Base-by-base conservation (phyloP, 176 grass and related monocot genomes). In the Hordeum vulgare region DNA sequence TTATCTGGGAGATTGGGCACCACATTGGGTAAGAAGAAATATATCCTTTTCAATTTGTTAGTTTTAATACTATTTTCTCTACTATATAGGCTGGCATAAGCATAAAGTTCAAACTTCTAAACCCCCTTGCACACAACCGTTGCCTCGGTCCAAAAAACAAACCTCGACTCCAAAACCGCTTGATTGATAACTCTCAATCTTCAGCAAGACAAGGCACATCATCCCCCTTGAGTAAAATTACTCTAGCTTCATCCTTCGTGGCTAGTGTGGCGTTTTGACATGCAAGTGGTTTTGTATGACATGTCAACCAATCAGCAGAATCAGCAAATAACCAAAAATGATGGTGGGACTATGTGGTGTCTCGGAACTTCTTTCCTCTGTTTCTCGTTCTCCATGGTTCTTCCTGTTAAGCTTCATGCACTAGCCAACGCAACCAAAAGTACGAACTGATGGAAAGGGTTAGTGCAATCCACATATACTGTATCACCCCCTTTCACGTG, bases 11-110 rank as follows among this genome's bases (percentile, higher is more conserved):
- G 85, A 83, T 83, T 89, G 80, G 87, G 85, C 85, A 41, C 93
- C 89, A 42, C 34, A 89, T 6, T 92, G 91, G 93, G 97, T 99
- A 86, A 88, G 88, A 41, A 73, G 9, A 60, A 80, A 53, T 47
- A 61, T 33, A 34, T 78, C 4, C 11, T 61, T 75, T 83, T 86
- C 39, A 33, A 37, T 61, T 73, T 26, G 58, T n/a, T 67, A 15
- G 14, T 53, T 84, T 87, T 51, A 31, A 74, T 27, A 71, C 36
- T 9, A 53, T 44, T 64, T 78, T 74, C 12, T 72, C 14, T 77
- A 14, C 62, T 60, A 59, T 49, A 68, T 57, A 77, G 23, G 68
- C 23, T 44, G 37, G 39, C 37, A 44, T 44, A 71, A 71, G n/a
- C 23, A 44, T 26, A 17, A 44, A 25, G 1, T 14, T 70, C 5